phyloP scores from a whole-genome alignment of 352 stramenopile species.

The Phytophthora fragariae region DNA sequence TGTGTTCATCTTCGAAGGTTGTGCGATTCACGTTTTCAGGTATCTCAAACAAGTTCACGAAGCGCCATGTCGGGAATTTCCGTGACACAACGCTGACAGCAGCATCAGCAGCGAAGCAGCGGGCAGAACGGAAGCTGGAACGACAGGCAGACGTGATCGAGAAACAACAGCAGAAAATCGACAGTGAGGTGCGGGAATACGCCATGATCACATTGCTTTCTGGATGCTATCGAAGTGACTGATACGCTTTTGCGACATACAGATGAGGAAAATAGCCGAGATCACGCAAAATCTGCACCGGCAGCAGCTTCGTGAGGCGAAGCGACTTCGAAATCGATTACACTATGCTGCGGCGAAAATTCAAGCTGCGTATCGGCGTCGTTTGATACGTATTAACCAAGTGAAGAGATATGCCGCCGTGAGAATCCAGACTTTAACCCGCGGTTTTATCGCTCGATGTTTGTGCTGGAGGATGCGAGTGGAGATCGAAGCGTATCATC shows the following conservation, averaged over 20 bases:
- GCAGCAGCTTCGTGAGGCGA: conserved; percentile 73
- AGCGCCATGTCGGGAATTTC: conserved; percentile 72
- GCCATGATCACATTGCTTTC: not conserved
- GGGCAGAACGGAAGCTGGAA: conserved; percentile 70
- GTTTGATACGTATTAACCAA: conserved; percentile 20
- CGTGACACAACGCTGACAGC: conserved; percentile 78
- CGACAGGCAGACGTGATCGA: conserved; percentile 74
- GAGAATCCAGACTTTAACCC: conserved; percentile 57
- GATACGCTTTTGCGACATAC: not conserved
- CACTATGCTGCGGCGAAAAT: conserved; percentile 59
- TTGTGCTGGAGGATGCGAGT: conserved; percentile 20
- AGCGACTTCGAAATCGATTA: conserved; percentile 62
- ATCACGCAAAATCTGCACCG: conserved; percentile 73
- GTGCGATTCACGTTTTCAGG: conserved; percentile 38
- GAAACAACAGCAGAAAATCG: conserved; percentile 84
- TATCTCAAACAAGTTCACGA: conserved; percentile 88
- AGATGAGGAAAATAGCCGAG: conserved; percentile 85
- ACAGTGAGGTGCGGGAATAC: conserved; percentile 54
- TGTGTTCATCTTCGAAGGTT: not conserved
- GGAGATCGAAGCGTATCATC: conserved; percentile 22
- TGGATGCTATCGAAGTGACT: not conserved
- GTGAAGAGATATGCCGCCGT: conserved; percentile 41
- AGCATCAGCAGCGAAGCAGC: conserved; percentile 70
- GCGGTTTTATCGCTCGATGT: conserved; percentile 37
- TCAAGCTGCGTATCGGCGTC: conserved; percentile 51